phyloP scores from a whole-genome alignment of 1,139 yeast genomes.

The Zygosaccharomyces sapae region DNA sequence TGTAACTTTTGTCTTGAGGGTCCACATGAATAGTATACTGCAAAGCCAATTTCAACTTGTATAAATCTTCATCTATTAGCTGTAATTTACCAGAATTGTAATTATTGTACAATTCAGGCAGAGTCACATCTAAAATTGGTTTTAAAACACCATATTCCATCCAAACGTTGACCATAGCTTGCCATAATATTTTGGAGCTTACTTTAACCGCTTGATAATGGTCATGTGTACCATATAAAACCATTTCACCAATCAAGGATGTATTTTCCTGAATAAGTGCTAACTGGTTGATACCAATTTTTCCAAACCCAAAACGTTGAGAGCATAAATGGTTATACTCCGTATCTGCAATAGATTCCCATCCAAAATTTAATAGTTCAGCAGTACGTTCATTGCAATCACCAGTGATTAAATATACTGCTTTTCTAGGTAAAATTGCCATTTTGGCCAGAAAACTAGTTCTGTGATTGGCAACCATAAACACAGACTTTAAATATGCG shows the following conservation, averaged over 20 bases:
- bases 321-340: conserved; percentile 10
- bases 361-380: conserved; percentile 51
- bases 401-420: conserved; percentile 61
- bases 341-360: conserved; percentile 62
- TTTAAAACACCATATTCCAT: conserved; percentile 18
- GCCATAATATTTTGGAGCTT: conserved; percentile 69
- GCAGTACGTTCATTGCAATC: conserved; percentile 63
- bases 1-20: conserved; percentile 63
- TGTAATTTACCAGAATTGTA: conserved; percentile 27
- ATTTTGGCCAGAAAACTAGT: conserved; percentile 45
- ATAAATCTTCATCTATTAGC: conserved; percentile 25
- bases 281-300: conserved; percentile 70
- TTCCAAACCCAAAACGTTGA: conserved; percentile 54
- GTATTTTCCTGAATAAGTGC: conserved; percentile 57
- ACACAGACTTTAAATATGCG: conserved; percentile 54
- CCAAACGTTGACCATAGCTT: conserved; percentile 40
- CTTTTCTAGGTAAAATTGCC: conserved; percentile 69
- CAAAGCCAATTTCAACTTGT: conserved; percentile 22
- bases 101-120: conserved; percentile 30
- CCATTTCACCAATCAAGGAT: conserved; percentile 59
- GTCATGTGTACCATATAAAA: conserved; percentile 66
- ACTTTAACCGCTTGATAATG: conserved; percentile 59
- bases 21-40: conserved; percentile 34
- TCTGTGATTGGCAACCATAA: conserved; percentile 41
- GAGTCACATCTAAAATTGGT: conserved; percentile 20